Base-by-base conservation (phyloP, 495 filamentous ascomycete genomes). In the Trichoderma asperelloides region DNA sequence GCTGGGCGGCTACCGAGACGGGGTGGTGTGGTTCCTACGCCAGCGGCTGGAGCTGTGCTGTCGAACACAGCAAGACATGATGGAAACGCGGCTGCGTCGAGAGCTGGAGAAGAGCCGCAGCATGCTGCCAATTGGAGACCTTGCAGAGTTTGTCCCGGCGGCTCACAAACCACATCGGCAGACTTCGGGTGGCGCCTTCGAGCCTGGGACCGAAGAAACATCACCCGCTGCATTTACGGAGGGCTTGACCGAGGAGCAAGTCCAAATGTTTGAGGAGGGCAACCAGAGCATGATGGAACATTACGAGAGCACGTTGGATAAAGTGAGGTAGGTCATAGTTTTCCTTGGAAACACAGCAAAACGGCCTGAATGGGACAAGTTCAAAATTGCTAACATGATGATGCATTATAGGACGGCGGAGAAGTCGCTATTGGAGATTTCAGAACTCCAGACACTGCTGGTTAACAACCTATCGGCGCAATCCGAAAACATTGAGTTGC, bases 191-290 rank as follows among this genome's bases (percentile, higher is more conserved):
- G 41, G 18, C 30, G 4, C 57, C 15, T 63, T 30, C 2, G 21
- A 37, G 2, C 85, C 84, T 25, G 82, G 88, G 68, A 77, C 84
- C 39, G 82, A 89, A 68, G 25, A 60, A 30, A 18, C 55, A 15
- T 60, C 55, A 8, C 33, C 33, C 28, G 25, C 25, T 30, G 16
- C 55, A 1, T 3, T 60, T 7, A 28, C 55, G 13, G 55, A 60
- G 55, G 55, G 55, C 11, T 78, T 98, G 68, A 89, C 86, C 23
- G 84, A 85, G 62, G 92, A 96, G 69, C 93, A 98, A 75, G 76
- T 92, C 65, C 94, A 97, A 76, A 82, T 97, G 70, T 97, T 99
- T 78, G 93, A 91, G 47, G 86, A 90, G 76, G 93, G 97, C 76
- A 98, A 99, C 75, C 88, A 92, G 73, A 85, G 90, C 66, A 92